Base-by-base conservation (phyloP, 305 asterid species). In the Lippia alba region DNA sequence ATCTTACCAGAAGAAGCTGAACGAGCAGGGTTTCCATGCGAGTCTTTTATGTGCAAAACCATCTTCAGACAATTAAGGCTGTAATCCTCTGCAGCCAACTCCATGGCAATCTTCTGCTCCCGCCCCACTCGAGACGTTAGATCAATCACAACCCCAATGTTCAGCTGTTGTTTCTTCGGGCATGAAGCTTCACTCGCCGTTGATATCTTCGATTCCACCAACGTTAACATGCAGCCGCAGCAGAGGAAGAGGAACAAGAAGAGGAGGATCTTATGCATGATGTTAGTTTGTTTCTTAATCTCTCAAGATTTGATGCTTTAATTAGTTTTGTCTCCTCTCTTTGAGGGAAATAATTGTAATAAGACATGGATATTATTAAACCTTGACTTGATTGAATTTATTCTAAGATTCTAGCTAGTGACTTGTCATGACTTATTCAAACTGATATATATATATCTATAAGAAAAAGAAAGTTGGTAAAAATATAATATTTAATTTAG, bases 61-160 rank as follows among this genome's bases (percentile, higher is more conserved):
- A 84, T 12, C 34, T 77, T 61, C 3, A 78, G 64, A 72, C 91
- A 83, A 53, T 2, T 36, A 36, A 5, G 74, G 48, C 53, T 45
- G 36, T 77, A 77, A 62, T 83, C 87, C 32, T 66, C 40, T 36
- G 70, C 77, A 19, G 89, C 89, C 80, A 89, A 20, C 44, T 81
- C 84, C 76, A 85, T 65, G 45, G 83, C 96, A 44, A 77, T 56
- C 74, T 64, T 84, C 71, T 84, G 86, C 84, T 89, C 89, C 70
- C 67, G 85, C 6, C 92, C 91, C 5, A 82, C 69, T 12, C 87
- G 73, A 14, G 78, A 73, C 0, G 51, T 75, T 64, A 56, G 67
- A 74, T 89, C 85, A 50, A 84, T 62, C 12, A 86, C 79, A 11
- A 70, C 84, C 8, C 84, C 92, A 8, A 84, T 60, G 30, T 67